Evolutionary conservation across 2,329 filamentous ascomycete species (phyloP).

Genomic region (Blastomyces silverae): DNA sequence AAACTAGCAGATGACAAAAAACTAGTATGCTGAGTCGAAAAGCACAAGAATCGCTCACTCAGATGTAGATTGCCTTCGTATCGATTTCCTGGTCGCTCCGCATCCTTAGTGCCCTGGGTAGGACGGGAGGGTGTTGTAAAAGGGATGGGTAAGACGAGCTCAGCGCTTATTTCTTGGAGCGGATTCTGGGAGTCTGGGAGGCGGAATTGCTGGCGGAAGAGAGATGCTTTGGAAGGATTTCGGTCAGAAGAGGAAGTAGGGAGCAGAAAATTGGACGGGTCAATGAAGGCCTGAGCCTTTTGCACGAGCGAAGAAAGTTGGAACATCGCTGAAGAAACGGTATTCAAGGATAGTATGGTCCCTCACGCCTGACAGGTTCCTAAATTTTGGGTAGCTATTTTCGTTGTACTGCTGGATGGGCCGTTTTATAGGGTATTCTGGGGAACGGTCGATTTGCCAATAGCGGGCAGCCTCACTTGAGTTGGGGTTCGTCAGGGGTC

Average conservation of each 20-base stretch:
- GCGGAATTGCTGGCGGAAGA: constrained; percentile 95
- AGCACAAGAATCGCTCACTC: constrained; percentile 91
- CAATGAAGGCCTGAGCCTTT: constrained; percentile 91
- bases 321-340: constrained; percentile 44
- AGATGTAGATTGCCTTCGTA: constrained; percentile 90
- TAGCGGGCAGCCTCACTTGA: neutral
- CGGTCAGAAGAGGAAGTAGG: constrained; percentile 66
- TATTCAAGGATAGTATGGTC: neutral
- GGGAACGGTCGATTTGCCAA: neutral
- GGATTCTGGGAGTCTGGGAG: constrained; percentile 88
- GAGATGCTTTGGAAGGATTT: constrained; percentile 79
- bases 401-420: neutral
- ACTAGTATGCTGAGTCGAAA: constrained; percentile 86
- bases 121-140: constrained; percentile 41
- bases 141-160: constrained; percentile 76
- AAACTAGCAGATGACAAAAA: constrained; percentile 75
- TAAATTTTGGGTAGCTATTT: neutral
- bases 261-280: constrained; percentile 73
- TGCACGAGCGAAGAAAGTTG: constrained; percentile 77
- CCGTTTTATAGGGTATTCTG: neutral
- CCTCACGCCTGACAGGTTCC: constrained; percentile 2
- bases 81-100: constrained; percentile 64
- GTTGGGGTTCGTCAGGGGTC: neutral
- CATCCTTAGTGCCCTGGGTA: constrained; percentile 54
- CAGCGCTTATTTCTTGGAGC: constrained; percentile 91